Conservation (phyloP, 768 basidiomycete genomes). For the Boletus sensibilis region DNA sequence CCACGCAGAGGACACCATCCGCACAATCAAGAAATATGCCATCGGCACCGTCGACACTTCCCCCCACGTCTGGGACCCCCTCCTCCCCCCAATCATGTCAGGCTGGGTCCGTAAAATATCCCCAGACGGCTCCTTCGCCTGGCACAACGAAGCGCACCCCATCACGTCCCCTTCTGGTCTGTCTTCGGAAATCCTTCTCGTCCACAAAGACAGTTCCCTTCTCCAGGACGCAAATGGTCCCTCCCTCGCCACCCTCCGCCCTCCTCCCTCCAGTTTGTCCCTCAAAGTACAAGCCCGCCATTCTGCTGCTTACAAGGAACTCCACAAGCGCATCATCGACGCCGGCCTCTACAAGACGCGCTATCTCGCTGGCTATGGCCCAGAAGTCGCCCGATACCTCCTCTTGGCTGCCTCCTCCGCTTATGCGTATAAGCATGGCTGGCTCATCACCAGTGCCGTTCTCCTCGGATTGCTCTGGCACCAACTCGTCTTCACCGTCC, state of each 20-base stretch:
- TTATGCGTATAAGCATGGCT: constrained; percentile 58
- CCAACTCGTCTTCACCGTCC: constrained; percentile 87
- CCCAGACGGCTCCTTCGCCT: constrained; percentile 43
- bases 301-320: constrained; percentile 73
- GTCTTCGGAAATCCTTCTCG: constrained; percentile 63
- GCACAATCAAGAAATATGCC: constrained; percentile 46
- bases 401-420: constrained; percentile 59
- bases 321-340: constrained; percentile 70
- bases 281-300: constrained; percentile 60
- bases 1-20: constrained; percentile 52
- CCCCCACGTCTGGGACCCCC: constrained; percentile 62
- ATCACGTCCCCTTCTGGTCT: constrained; percentile 34
- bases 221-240: constrained; percentile 35
- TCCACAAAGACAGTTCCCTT: constrained; percentile 40
- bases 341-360: constrained; percentile 86
- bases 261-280: constrained; percentile 54
- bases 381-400: constrained; percentile 78
- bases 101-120: constrained; percentile 73
- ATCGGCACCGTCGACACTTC: constrained; percentile 64
- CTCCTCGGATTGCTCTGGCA: constrained; percentile 92
- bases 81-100: constrained; percentile 81
- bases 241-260: constrained; percentile 46
- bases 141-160: constrained; percentile 63
- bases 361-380: constrained; percentile 85
- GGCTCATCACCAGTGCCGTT: constrained; percentile 73